phyloP scores from a whole-genome alignment of 2,329 filamentous ascomycete species.

The Monilinia polystroma region DNA sequence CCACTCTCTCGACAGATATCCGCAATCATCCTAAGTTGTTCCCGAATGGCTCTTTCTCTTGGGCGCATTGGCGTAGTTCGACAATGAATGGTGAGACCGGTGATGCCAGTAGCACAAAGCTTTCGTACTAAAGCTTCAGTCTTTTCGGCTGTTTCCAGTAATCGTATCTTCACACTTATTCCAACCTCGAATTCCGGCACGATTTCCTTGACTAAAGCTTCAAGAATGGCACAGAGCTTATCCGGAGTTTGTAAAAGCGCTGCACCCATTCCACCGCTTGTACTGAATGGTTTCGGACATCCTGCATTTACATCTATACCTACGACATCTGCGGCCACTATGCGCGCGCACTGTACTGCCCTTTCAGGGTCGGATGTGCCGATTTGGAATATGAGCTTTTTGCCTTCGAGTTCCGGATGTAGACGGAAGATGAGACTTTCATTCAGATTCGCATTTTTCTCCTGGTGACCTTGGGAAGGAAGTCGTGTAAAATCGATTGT shows the following conservation, averaged over 20 bases:
- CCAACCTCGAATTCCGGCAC: conserved; percentile 78
- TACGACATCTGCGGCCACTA: conserved; percentile 83
- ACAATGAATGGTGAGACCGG: conserved; percentile 89
- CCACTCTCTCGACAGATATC: conserved; percentile 78
- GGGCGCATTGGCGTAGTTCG: conserved; percentile 95
- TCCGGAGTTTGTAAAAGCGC: conserved; percentile 85
- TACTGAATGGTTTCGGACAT: conserved; percentile 97
- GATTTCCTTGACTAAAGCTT: conserved; percentile 77
- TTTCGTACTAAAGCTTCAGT: conserved; percentile 76
- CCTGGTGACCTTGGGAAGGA: conserved; percentile 67
- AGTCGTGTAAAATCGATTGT: conserved; percentile 83
- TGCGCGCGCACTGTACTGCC: conserved; percentile 78
- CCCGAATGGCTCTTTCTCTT: conserved; percentile 80
- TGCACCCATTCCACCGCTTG: conserved; percentile 91
- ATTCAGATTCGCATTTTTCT: conserved; percentile 52
- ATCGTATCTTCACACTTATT: conserved; percentile 94
- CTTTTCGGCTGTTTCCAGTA: conserved; percentile 72
- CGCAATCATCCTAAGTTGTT: conserved; percentile 81
- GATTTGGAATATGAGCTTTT: conserved; percentile 83
- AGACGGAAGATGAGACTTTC: conserved; percentile 80
- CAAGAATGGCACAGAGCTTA: conserved; percentile 76
- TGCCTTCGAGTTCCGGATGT: conserved; percentile 72
- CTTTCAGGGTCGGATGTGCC: conserved; percentile 80
- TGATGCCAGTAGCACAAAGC: conserved; percentile 85
- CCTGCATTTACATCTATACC: conserved; percentile 97